These are phyloP conservation scores for Sugiyamaella valdiviana DNA, from an alignment of 805 yeast genomes.

Conservation along the genomic window DNA sequence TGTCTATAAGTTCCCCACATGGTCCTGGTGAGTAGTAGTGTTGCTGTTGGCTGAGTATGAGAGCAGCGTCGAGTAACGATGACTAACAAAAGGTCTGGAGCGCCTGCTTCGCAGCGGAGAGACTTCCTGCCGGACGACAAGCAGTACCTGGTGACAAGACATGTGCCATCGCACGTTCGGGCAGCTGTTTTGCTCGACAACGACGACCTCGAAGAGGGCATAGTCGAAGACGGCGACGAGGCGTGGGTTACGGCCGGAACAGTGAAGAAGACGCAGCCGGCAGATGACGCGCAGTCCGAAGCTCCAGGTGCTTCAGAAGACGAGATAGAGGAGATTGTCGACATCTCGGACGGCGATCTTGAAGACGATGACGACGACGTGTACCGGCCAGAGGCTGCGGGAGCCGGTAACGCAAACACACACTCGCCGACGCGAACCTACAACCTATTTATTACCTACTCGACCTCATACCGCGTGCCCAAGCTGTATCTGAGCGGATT, in stretches of 20 bases:
- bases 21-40: slow-evolving; percentile 63
- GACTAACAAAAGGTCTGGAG: slow-evolving; percentile 35
- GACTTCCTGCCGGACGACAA: slow-evolving; percentile 80
- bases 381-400: slow-evolving; percentile 1
- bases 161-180: slow-evolving; percentile 78
- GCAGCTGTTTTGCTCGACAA: slow-evolving; percentile 39
- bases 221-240: slow-evolving; percentile 36
- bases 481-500: slow-evolving; percentile 89
- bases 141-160: slow-evolving; percentile 81
- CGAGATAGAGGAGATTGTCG: slow-evolving; percentile 18
- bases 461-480: slow-evolving; percentile 94
- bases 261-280: background rate
- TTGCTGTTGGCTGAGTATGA: background rate
- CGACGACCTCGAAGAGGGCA: slow-evolving; percentile 12
- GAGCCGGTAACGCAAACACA: slow-evolving; percentile 5
- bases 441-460: slow-evolving; percentile 85
- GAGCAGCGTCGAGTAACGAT: background rate
- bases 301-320: slow-evolving; percentile 1
- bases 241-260: slow-evolving; percentile 28
- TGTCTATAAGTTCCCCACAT: slow-evolving; percentile 88
- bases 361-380: slow-evolving; percentile 17
- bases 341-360: slow-evolving; percentile 21
- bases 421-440: slow-evolving; percentile 48
- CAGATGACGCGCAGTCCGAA: background rate
- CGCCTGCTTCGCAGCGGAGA: slow-evolving; percentile 47